These are phyloP conservation scores for Flammula alnicola DNA, from an alignment of 1,284 basidiomycete genomes.

Conservation along the genomic window DNA sequence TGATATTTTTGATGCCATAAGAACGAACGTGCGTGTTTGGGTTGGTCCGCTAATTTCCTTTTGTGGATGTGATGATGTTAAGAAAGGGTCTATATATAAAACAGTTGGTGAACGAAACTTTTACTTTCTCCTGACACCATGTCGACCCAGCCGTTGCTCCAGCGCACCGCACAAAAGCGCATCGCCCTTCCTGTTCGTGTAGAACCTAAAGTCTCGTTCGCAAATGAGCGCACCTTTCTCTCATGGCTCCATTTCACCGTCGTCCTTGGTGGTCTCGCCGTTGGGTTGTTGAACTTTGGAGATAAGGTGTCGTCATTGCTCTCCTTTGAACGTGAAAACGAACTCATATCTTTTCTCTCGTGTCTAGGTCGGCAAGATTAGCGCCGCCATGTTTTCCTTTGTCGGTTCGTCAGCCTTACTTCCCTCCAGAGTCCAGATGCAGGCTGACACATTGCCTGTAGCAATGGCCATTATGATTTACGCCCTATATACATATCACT, in stretches of 20 bases:
- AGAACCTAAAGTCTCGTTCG: conserved; percentile 95
- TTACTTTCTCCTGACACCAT: conserved; percentile 47
- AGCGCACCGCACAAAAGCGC: conserved; percentile 93
- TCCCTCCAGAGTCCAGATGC: not conserved
- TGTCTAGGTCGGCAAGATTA: conserved; percentile 83
- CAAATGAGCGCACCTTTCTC: conserved; percentile 93
- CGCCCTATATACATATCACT: conserved; percentile 94
- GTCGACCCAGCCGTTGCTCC: conserved; percentile 98
- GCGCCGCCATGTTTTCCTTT: conserved; percentile 90
- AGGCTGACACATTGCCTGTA: conserved; percentile 35
- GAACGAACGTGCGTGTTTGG: conserved; percentile 33
- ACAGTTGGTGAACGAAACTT: conserved; percentile 3
- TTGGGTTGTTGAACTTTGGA: conserved; percentile 97
- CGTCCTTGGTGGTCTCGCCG: conserved; percentile 90
- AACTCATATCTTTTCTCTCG: not conserved
- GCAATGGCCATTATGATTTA: conserved; percentile 98
- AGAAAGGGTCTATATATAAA: no score
- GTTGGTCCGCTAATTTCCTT: conserved; percentile 20
- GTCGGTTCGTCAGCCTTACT: conserved; percentile 68
- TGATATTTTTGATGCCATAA: not conserved
- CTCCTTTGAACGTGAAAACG: not conserved
- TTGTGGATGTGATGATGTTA: conserved; percentile 15
- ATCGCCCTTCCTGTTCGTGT: conserved; percentile 95
- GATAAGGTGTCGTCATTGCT: conserved; percentile 67
- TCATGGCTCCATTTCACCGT: conserved; percentile 98